Evolutionary conservation across 352 stramenopile genomes (phyloP).

Genomic region (Globisporangium cederbergense): DNA sequence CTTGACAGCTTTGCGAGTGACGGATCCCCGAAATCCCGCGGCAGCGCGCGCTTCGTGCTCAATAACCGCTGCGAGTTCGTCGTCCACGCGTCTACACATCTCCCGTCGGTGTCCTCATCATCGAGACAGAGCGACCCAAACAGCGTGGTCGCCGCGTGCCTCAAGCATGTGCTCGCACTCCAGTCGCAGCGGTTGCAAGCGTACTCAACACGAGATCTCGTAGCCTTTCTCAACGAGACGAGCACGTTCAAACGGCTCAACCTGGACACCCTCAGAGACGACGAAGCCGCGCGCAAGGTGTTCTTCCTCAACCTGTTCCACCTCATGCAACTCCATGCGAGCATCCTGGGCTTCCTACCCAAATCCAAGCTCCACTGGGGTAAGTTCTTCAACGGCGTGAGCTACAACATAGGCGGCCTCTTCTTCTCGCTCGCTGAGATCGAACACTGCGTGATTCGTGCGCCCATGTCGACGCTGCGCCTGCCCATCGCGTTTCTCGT

Average conservation of each 20-base stretch:
- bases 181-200: slow-evolving; percentile 18
- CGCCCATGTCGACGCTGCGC: slow-evolving; percentile 34
- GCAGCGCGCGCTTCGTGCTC: slow-evolving; percentile 30
- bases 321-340: slow-evolving; percentile 40
- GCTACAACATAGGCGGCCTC: slow-evolving; percentile 43
- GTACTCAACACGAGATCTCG: slow-evolving; percentile 30
- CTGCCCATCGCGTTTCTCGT: slow-evolving; percentile 41
- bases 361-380: slow-evolving; percentile 48
- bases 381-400: slow-evolving; percentile 58
- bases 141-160: slow-evolving; percentile 12
- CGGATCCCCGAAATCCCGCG: slow-evolving; percentile 18
- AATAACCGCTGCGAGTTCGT: slow-evolving; percentile 42
- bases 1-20: slow-evolving; percentile 23
- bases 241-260: slow-evolving; percentile 31
- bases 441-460: slow-evolving; percentile 48
- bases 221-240: slow-evolving; percentile 35
- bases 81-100: neutral
- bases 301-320: slow-evolving; percentile 68
- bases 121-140: slow-evolving; percentile 15
- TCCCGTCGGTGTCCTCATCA: neutral
- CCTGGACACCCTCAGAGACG: slow-evolving; percentile 16
- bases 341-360: slow-evolving; percentile 38
- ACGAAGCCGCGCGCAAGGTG: slow-evolving; percentile 27
- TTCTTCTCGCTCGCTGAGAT: slow-evolving; percentile 53
- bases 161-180: slow-evolving; percentile 20